These are phyloP conservation scores for Rossbeevera mucosa DNA, from an alignment of 768 basidiomycete species.

Conservation along the genomic window DNA sequence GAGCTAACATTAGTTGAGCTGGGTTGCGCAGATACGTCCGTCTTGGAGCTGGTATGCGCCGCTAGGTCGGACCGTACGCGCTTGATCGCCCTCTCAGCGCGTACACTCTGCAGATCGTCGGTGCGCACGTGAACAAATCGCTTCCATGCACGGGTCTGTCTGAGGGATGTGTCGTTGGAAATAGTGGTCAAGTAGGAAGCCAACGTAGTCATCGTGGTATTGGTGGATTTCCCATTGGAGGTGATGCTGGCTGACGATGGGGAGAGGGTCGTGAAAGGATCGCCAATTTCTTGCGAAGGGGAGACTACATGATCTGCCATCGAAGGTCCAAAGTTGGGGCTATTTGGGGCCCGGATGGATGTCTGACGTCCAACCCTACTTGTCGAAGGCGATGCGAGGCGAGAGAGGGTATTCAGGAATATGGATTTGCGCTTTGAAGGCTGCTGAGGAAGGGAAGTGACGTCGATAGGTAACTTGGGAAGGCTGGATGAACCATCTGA, in stretches of 20 bases:
- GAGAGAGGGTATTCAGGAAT: slow-evolving; percentile 82
- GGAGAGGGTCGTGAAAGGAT: slow-evolving; percentile 54
- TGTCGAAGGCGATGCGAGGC: slow-evolving; percentile 69
- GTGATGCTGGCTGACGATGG: slow-evolving; percentile 23
- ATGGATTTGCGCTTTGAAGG: slow-evolving; percentile 72
- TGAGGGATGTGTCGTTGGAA: slow-evolving; percentile 61
- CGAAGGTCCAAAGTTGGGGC: slow-evolving; percentile 31
- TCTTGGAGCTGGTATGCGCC: slow-evolving; percentile 51
- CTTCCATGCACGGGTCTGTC: slow-evolving; percentile 71
- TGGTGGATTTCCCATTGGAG: slow-evolving; percentile 28
- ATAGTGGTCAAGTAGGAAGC: slow-evolving; percentile 78
- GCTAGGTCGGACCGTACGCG: slow-evolving; percentile 82
- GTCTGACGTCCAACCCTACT: slow-evolving; percentile 45
- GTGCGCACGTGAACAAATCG: slow-evolving; percentile 81
- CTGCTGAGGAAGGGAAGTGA: slow-evolving; percentile 45
- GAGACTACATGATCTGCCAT: slow-evolving; percentile 37
- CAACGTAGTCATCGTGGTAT: slow-evolving; percentile 59
- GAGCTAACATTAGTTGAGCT: slow-evolving; percentile 27
- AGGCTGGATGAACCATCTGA: slow-evolving; percentile 51
- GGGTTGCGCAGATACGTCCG: slow-evolving; percentile 21
- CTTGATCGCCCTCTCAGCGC: slow-evolving; percentile 84
- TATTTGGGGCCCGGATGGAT: slow-evolving; percentile 32
- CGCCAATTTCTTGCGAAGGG: slow-evolving; percentile 52
- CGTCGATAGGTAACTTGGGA: slow-evolving; percentile 59
- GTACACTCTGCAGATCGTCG: slow-evolving; percentile 83